phyloP scores from a whole-genome alignment of 164 flowering plant genomes.

The Berberis vulgaris region DNA sequence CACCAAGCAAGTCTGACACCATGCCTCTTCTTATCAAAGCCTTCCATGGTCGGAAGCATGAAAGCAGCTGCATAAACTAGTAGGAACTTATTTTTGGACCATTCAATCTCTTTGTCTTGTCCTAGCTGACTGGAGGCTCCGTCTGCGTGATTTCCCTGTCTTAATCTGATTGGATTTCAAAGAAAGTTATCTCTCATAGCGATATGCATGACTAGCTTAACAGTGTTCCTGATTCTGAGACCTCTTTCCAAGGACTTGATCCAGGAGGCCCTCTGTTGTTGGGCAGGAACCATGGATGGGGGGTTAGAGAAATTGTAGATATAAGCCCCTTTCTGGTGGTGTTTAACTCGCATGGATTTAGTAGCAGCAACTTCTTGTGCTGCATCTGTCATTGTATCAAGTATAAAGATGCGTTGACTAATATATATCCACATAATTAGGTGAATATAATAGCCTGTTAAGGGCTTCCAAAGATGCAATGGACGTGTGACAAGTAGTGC shows the following conservation, averaged over 20 bases:
- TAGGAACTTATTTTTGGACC: slow-evolving; percentile 73
- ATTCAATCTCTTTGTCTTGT: slow-evolving; percentile 31
- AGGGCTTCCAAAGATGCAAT: slow-evolving; percentile 63
- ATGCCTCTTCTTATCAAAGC: slow-evolving; percentile 88
- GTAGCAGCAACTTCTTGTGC: slow-evolving; percentile 77
- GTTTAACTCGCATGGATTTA: slow-evolving; percentile 30
- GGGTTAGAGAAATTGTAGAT: slow-evolving; percentile 41
- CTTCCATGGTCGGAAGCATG: slow-evolving; percentile 97
- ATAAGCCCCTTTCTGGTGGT: slow-evolving; percentile 33
- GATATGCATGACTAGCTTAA: slow-evolving; percentile 52
- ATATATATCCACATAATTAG: slow-evolving; percentile 51
- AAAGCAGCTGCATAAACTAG: slow-evolving; percentile 80
- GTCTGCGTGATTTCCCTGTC: slow-evolving; percentile 74
- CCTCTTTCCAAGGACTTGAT: slow-evolving; percentile 78
- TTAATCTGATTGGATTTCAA: slow-evolving; percentile 40
- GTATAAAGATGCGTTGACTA: slow-evolving; percentile 86
- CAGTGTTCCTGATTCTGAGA: slow-evolving; percentile 44
- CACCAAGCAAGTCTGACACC: slow-evolving; percentile 91
- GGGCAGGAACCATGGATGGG: slow-evolving; percentile 82
- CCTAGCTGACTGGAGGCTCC: slow-evolving; percentile 47
- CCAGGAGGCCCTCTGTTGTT: slow-evolving; percentile 64
- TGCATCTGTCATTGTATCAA: slow-evolving; percentile 90
- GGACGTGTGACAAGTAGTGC: slow-evolving; percentile 72
- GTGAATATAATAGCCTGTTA: slow-evolving; percentile 68
- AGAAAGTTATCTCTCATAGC: slow-evolving; percentile 84